Evolutionary conservation across 345 rosid species (phyloP).

Genomic region (Camelina hispida): DNA sequence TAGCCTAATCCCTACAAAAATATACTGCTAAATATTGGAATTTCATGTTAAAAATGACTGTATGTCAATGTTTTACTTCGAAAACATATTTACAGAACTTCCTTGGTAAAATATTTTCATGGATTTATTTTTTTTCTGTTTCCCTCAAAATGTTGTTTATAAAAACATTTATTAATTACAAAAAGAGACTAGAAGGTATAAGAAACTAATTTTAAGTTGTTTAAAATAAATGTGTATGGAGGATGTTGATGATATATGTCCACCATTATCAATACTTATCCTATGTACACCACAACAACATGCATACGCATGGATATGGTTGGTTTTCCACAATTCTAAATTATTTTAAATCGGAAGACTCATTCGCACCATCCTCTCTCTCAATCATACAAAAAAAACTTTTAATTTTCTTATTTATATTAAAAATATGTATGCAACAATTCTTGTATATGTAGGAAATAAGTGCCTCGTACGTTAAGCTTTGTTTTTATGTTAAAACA

Average conservation of each 20-base stretch:
- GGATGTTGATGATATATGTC: slow-evolving; percentile 15
- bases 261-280: slow-evolving; percentile 32
- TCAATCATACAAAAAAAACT: not conserved
- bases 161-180: not conserved
- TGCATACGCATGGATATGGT: slow-evolving; percentile 39
- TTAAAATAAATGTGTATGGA: slow-evolving; percentile 29
- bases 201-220: not conserved
- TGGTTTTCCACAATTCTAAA: slow-evolving; percentile 20
- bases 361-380: slow-evolving; percentile 17
- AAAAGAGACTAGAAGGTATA: slow-evolving; percentile 2
- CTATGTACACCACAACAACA: not conserved
- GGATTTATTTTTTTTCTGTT: too few relatives aligned
- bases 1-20: too few relatives aligned
- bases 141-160: not conserved
- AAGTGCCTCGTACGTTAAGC: slow-evolving; percentile 36
- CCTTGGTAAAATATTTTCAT: too few relatives aligned
- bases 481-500: not conserved
- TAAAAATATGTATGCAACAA: not conserved
- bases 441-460: not conserved
- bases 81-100: too few relatives aligned
- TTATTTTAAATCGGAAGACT: slow-evolving; percentile 9
- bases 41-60: too few relatives aligned
- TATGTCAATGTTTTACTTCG: too few relatives aligned
- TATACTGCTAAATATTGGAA: not conserved
- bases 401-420: slow-evolving; percentile 10